A percentile compares a stretch with the other conserved stretches of the same genome.
phyloP scores from a whole-genome alignment of 495 filamentous ascomycete species.

The Bathelium albidoporum region DNA sequence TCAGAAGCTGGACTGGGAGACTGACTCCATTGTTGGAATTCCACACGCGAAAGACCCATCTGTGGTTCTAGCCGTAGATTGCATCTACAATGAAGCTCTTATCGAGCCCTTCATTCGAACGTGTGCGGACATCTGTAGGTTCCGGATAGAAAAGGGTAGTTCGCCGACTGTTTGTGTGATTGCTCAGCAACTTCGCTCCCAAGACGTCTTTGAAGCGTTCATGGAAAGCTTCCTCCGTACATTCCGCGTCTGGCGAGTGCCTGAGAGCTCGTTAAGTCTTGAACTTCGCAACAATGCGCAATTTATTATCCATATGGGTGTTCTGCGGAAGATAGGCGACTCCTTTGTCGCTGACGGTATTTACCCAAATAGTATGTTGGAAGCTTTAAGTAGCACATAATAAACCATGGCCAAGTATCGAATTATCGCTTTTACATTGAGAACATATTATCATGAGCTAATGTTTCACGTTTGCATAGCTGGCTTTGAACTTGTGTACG shows the following conservation, averaged over 20 bases:
- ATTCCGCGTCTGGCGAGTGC: conserved; percentile 73
- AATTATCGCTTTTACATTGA: not conserved
- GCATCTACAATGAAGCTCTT: conserved; percentile 42
- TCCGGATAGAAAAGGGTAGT: conserved; percentile 30
- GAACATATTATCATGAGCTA: too few species aligned
- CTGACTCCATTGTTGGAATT: conserved; percentile 13
- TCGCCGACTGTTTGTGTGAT: conserved; percentile 57
- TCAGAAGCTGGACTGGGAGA: conserved; percentile 54
- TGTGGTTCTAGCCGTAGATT: conserved; percentile 36
- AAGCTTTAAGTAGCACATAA: not conserved
- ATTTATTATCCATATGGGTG: conserved; percentile 57
- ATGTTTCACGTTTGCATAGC: too few species aligned
- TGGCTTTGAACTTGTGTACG: too few species aligned
- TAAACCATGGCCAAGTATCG: not conserved
- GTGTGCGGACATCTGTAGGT: conserved; percentile 64
- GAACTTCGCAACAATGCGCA: conserved; percentile 49
- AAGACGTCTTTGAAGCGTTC: conserved; percentile 80
- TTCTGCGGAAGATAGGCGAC: conserved; percentile 30
- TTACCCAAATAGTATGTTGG: not conserved
- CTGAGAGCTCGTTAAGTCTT: conserved; percentile 46
- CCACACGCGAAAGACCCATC: conserved; percentile 36
- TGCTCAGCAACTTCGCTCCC: conserved; percentile 74
- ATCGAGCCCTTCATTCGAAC: conserved; percentile 73
- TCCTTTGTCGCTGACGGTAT: not conserved
- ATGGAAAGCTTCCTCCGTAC: conserved; percentile 49